Conservation (phyloP, 257 asterid species). For the Fraxinus americana region DNA sequence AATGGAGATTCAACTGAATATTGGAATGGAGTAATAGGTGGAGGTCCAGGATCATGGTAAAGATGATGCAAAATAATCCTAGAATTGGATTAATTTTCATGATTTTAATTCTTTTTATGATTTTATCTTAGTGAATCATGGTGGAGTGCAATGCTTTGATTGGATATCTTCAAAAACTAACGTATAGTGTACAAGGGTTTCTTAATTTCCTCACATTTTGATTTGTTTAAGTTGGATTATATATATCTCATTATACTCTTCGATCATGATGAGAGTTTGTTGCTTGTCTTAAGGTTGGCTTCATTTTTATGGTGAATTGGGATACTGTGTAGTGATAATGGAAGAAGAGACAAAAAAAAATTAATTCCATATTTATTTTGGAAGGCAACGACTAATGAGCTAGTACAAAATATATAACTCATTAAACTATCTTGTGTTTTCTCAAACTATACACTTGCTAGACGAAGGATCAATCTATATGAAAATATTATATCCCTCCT, state of each 20-base stretch:
- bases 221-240: no score
- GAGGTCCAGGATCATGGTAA: slow-evolving; percentile 65
- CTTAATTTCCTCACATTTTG: not conserved
- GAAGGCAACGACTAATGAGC: no score
- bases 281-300: slow-evolving; percentile 45
- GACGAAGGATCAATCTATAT: no score
- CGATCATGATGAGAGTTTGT: slow-evolving; percentile 33
- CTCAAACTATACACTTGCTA: no score
- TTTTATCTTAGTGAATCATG: slow-evolving; percentile 7
- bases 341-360: no score
- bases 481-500: no score
- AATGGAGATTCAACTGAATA: slow-evolving; percentile 49
- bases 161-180: slow-evolving; percentile 38
- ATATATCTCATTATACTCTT: slow-evolving; percentile 15
- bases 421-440: no score
- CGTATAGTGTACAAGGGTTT: slow-evolving; percentile 31
- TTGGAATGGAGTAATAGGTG: slow-evolving; percentile 77
- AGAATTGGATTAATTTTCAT: not conserved
- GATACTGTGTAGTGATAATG: not conserved
- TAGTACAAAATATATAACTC: no score
- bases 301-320: slow-evolving; percentile 19
- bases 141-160: slow-evolving; percentile 38
- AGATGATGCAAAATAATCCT: not conserved
- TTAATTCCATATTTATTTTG: no score
- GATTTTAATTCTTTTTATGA: not conserved